A percentile compares a stretch with the other conserved stretches of the same genome.
These are phyloP conservation scores for Thalassiosira pacifica DNA, from an alignment of 352 stramenopile genomes.

Conservation along the genomic window DNA sequence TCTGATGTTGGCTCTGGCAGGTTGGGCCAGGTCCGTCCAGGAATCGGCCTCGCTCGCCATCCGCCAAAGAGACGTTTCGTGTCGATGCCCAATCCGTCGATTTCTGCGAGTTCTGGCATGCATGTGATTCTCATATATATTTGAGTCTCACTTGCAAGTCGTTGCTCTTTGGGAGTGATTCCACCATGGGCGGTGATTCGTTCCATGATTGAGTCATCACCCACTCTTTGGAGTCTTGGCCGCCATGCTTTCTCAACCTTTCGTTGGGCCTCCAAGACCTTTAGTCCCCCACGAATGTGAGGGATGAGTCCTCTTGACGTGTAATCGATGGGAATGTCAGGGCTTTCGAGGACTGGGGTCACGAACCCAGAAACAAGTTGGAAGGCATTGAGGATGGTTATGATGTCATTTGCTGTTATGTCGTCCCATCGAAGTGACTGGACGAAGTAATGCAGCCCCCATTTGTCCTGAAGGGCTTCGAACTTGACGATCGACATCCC, in stretches of 20 bases:
- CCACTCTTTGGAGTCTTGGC: conserved; percentile 5
- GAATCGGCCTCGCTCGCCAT: neutral
- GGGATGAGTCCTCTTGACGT: neutral
- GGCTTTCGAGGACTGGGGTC: neutral
- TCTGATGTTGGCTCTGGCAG: neutral
- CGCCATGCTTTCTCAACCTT: conserved; percentile 8
- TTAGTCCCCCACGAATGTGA: neutral
- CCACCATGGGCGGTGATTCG: neutral
- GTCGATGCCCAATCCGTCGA: neutral
- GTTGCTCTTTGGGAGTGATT: neutral
- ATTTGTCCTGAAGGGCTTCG: conserved; percentile 3
- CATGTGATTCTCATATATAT: neutral
- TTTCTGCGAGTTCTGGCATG: neutral
- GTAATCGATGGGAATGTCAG: conserved; percentile 11
- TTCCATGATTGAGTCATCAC: conserved; percentile 23
- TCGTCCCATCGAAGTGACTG: conserved; percentile 9
- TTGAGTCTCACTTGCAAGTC: neutral
- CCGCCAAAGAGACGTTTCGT: neutral
- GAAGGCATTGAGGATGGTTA: neutral
- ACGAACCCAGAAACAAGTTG: conserved; percentile 18
- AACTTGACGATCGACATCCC: neutral
- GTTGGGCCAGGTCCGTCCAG: neutral
- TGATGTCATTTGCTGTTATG: neutral
- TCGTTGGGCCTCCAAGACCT: neutral
- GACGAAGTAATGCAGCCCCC: conserved; percentile 3